phyloP scores from a whole-genome alignment of 1,284 basidiomycete species.

The Termitomyces sp. region DNA sequence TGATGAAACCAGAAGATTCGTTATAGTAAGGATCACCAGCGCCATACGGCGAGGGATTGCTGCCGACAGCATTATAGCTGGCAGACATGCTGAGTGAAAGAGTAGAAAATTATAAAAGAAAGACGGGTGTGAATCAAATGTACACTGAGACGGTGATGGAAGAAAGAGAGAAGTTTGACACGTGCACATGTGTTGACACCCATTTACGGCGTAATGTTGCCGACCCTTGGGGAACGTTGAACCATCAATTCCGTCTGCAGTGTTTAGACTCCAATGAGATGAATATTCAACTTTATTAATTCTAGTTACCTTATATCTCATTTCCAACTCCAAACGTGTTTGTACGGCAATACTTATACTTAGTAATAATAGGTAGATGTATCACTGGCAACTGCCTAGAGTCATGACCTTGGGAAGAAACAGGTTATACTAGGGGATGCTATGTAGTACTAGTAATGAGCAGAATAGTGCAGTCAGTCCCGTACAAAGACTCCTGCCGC shows the following conservation, averaged over 20 bases:
- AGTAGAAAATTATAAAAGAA: constrained; percentile 19
- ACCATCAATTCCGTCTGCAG: too few species aligned
- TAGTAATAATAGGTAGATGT: too few species aligned
- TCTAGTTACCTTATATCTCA: too few species aligned
- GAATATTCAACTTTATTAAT: neutral
- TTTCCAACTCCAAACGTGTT: too few species aligned
- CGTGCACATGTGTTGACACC: neutral
- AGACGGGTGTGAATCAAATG: constrained; percentile 15
- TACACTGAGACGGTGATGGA: constrained; percentile 8
- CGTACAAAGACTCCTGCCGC: constrained; percentile 73
- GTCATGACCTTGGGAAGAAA: too few species aligned
- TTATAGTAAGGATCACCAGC: constrained; percentile 59
- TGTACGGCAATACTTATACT: constrained; percentile 28
- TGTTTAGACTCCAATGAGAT: too few species aligned
- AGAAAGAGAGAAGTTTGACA: constrained; percentile 3
- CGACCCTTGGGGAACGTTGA: neutral
- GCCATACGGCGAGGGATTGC: constrained; percentile 32
- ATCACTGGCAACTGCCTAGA: too few species aligned
- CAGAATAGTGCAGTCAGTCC: constrained; percentile 38
- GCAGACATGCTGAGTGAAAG: constrained; percentile 31
- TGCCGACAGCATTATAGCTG: constrained; percentile 45
- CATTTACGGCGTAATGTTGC: neutral
- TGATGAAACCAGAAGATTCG: constrained; percentile 62
- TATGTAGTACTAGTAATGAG: too few species aligned
- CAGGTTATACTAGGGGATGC: too few species aligned